Evolutionary conservation across 306 rosid species (phyloP).

Genomic region (Hippophae tibetana): DNA sequence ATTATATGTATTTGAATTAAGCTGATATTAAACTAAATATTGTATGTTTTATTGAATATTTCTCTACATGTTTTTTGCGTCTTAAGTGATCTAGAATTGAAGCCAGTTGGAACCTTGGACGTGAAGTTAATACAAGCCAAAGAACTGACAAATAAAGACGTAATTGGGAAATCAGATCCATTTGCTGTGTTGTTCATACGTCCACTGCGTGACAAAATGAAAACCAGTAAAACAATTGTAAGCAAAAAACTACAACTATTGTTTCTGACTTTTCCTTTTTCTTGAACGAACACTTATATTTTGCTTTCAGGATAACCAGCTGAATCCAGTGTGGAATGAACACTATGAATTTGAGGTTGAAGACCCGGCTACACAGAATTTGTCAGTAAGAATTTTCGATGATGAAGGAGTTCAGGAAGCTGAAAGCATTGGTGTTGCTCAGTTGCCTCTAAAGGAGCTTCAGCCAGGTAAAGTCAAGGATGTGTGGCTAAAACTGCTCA

Average conservation of each 20-base stretch:
- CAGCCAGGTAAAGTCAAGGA: slow-evolving; percentile 83
- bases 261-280: background rate
- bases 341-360: slow-evolving; percentile 75
- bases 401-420: slow-evolving; percentile 79
- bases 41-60: too few species aligned
- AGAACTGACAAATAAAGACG: slow-evolving; percentile 61
- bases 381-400: slow-evolving; percentile 78
- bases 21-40: too few species aligned
- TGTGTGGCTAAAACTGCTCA: slow-evolving; percentile 70
- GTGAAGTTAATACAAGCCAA: slow-evolving; percentile 89
- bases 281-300: slow-evolving; percentile 9
- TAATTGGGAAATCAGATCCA: slow-evolving; percentile 92
- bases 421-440: slow-evolving; percentile 77
- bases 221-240: slow-evolving; percentile 75
- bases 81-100: slow-evolving; percentile 67
- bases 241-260: slow-evolving; percentile 21
- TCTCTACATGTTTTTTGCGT: slow-evolving; percentile 11
- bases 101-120: slow-evolving; percentile 69
- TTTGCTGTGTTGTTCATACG: slow-evolving; percentile 65
- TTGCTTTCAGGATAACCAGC: slow-evolving; percentile 55
- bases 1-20: too few species aligned
- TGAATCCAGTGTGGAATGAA: slow-evolving; percentile 96
- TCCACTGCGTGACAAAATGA: slow-evolving; percentile 60
- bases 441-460: slow-evolving; percentile 49
- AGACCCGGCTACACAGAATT: slow-evolving; percentile 60